phyloP scores from a whole-genome alignment of 179 eudicot genomes.

The Heliamphora pulchella region DNA sequence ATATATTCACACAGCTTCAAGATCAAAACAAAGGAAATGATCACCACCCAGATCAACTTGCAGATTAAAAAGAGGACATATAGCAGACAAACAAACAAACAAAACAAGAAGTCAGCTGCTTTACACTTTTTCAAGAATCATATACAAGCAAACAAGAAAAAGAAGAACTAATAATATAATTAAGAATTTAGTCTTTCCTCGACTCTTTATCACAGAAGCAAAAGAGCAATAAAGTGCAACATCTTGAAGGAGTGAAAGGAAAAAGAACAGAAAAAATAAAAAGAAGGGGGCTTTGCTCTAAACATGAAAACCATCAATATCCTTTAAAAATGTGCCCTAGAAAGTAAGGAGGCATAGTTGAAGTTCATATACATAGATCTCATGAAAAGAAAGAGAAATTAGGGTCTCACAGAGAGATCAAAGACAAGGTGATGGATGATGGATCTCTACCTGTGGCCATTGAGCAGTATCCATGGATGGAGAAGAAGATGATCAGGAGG shows the following conservation, averaged over 20 bases:
- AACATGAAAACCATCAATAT: constrained; percentile 6
- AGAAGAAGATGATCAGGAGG: constrained; percentile 13
- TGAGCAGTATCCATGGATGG: constrained; percentile 50
- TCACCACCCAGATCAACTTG: not conserved
- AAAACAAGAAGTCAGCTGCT: constrained; percentile 18
- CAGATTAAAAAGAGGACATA: constrained; percentile 24
- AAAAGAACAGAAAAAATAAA: not conserved
- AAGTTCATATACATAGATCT: not conserved
- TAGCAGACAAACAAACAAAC: constrained; percentile 24
- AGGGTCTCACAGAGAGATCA: not conserved
- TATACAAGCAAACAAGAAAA: constrained; percentile 22
- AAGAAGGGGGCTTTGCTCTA: constrained; percentile 14
- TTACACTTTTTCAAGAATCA: constrained; percentile 23
- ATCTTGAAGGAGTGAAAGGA: not conserved
- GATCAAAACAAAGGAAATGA: constrained; percentile 14
- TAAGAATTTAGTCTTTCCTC: constrained; percentile 19
- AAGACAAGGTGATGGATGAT: not conserved
- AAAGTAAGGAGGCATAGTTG: not conserved
- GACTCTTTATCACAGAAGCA: constrained; percentile 10
- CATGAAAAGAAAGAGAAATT: not conserved
- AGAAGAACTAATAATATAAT: constrained; percentile 18
- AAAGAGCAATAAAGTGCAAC: not conserved
- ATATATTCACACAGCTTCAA: constrained; percentile 14
- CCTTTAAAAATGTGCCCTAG: constrained; percentile 3
- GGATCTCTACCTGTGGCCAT: constrained; percentile 57